Evolutionary conservation across 805 yeast species (phyloP).

Genomic region (Ogataea angusta): DNA sequence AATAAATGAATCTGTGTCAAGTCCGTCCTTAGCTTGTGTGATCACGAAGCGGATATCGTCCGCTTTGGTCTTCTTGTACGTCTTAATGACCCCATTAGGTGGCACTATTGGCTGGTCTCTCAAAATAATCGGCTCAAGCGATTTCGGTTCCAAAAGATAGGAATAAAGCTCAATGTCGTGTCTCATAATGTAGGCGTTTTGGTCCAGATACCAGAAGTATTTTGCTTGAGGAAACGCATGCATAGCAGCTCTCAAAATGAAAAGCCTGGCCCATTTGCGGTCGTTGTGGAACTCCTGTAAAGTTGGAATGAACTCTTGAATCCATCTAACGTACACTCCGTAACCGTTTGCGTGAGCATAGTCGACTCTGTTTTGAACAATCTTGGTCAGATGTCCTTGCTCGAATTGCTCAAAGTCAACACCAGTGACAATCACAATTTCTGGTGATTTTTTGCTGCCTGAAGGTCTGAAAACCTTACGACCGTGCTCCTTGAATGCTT

Average conservation of each 20-base stretch:
- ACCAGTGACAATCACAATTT: conserved; percentile 72
- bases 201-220: conserved; percentile 85
- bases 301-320: conserved; percentile 73
- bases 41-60: conserved; percentile 55
- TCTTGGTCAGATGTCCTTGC: conserved; percentile 53
- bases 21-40: conserved; percentile 63
- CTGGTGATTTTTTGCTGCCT: conserved; percentile 46
- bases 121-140: conserved; percentile 59
- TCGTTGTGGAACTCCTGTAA: conserved; percentile 45
- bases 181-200: conserved; percentile 74
- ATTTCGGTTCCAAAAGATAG: conserved; percentile 57
- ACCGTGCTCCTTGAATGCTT: conserved; percentile 63
- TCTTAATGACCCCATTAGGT: conserved; percentile 62
- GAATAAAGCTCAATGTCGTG: conserved; percentile 56
- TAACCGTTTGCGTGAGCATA: conserved; percentile 79
- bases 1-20: conserved; percentile 72
- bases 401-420: conserved; percentile 71
- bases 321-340: conserved; percentile 83
- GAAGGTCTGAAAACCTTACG: conserved; percentile 46
- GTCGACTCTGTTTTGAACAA: conserved; percentile 84
- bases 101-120: conserved; percentile 73
- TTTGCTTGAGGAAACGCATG: conserved; percentile 88
- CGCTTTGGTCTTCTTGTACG: conserved; percentile 59
- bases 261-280: conserved; percentile 60
- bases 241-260: conserved; percentile 81